Conservation (phyloP, 139 green algal species). For the Ettlia oleoabundans region DNA sequence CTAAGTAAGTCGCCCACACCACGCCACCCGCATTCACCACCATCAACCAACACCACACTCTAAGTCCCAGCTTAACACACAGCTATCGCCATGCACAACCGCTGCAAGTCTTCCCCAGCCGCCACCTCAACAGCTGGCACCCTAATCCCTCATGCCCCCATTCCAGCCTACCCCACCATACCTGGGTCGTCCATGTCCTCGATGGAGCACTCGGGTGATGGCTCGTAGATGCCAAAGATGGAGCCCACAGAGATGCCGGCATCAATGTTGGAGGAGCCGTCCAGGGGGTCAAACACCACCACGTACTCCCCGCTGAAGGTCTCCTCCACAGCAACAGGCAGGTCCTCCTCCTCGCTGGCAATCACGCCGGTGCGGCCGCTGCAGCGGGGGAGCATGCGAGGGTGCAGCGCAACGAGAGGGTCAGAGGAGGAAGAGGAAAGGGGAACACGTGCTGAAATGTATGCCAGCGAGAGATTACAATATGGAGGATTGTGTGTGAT, state of each 20-base stretch:
- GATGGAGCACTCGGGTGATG: slow-evolving; percentile 82
- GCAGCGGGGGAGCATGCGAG: not conserved
- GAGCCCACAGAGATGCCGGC: slow-evolving; percentile 94
- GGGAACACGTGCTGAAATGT: too few relatives aligned
- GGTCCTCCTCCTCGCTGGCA: slow-evolving; percentile 97
- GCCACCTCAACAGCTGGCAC: not conserved
- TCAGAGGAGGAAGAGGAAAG: not conserved
- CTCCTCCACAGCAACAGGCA: slow-evolving; percentile 94
- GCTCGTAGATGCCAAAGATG: slow-evolving; percentile 97
- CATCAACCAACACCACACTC: too few relatives aligned
- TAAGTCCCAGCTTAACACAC: too few relatives aligned
- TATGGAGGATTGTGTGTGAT: too few relatives aligned
- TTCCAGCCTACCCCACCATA: not conserved
- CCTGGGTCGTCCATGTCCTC: slow-evolving; percentile 76
- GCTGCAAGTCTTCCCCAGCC: not conserved
- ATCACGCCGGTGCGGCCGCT: slow-evolving; percentile 78
- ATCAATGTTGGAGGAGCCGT: slow-evolving; percentile 99
- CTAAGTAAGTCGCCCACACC: too few relatives aligned
- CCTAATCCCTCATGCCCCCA: not conserved
- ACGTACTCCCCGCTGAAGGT: slow-evolving; percentile 96
- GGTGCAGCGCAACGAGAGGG: not conserved
- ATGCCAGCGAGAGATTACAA: too few relatives aligned
- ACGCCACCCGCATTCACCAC: too few relatives aligned
- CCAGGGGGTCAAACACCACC: slow-evolving; percentile 98
- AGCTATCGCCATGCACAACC: too few relatives aligned